Conservation (phyloP, 2,329 filamentous ascomycete species). For the Pseudogymnoascus sp. region DNA sequence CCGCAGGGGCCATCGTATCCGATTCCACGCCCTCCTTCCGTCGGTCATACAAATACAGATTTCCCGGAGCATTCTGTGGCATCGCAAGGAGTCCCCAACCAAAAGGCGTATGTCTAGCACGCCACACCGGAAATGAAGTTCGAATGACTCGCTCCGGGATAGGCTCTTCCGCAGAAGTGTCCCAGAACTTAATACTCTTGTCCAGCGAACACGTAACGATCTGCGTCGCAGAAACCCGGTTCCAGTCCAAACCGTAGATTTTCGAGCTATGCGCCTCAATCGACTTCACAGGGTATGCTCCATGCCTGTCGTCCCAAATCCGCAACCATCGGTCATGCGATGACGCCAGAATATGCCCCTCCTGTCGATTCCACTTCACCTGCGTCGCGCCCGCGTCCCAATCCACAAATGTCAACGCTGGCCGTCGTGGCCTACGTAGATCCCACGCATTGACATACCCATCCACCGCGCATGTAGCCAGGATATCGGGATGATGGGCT, state of each 20-base stretch:
- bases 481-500: conserved; percentile 79
- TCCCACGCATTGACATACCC: conserved; percentile 94
- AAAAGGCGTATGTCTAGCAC: conserved; percentile 86
- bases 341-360: conserved; percentile 80
- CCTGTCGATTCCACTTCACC: conserved; percentile 88
- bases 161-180: conserved; percentile 58
- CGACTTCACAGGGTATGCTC: conserved; percentile 69
- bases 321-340: conserved; percentile 82
- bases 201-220: conserved; percentile 86
- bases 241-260: conserved; percentile 95
- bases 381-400: conserved; percentile 92
- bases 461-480: conserved; percentile 87
- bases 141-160: conserved; percentile 68
- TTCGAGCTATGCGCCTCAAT: conserved; percentile 87
- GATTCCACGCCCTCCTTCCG: conserved; percentile 38
- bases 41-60: conserved; percentile 77
- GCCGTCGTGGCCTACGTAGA: conserved; percentile 63
- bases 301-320: conserved; percentile 83
- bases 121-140: conserved; percentile 83
- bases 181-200: conserved; percentile 90
- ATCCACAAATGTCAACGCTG: conserved; percentile 76
- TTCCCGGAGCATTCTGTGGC: conserved; percentile 81
- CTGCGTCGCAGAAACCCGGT: conserved; percentile 63
- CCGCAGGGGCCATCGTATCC: conserved; percentile 41
- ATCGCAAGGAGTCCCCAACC: conserved; percentile 80